A percentile compares a stretch with the other conserved stretches of the same genome.
These are phyloP conservation scores for Xylaria multiplex DNA, from an alignment of 2,329 filamentous ascomycete species.

Conservation along the genomic window DNA sequence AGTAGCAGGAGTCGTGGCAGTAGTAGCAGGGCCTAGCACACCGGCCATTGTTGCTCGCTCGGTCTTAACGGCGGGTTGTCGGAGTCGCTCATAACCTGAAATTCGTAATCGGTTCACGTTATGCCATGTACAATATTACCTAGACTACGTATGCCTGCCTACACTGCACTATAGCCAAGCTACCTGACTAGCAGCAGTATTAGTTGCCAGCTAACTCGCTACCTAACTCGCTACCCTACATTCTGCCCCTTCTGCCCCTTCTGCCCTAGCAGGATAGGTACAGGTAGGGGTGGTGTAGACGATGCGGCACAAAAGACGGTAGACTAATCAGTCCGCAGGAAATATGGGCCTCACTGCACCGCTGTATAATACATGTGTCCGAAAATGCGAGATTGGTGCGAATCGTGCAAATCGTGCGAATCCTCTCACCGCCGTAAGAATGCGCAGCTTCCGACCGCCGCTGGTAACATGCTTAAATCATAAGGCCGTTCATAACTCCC, in stretches of 20 bases:
- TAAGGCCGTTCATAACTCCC: constrained; percentile 43
- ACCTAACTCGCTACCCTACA: too few relatives aligned
- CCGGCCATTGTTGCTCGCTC: constrained; percentile 36
- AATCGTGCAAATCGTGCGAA: constrained; percentile 13
- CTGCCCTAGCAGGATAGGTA: too few relatives aligned
- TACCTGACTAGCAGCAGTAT: too few relatives aligned
- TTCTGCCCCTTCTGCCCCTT: too few relatives aligned
- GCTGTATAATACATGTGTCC: constrained; percentile 37
- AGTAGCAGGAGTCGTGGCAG: too few relatives aligned
- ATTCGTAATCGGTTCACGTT: constrained; percentile 45
- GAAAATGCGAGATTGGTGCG: constrained; percentile 34
- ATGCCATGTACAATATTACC: constrained; percentile 15
- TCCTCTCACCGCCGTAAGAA: constrained; percentile 32
- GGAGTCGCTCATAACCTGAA: constrained; percentile 34
- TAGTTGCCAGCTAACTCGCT: too few relatives aligned
- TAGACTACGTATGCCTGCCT: background rate
- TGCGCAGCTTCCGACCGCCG: constrained; percentile 14
- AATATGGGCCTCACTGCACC: constrained; percentile 30
- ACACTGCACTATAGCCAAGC: too few relatives aligned
- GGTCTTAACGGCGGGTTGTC: constrained; percentile 44
- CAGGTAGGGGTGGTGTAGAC: too few relatives aligned
- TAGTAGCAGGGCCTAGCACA: too few relatives aligned
- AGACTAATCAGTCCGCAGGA: constrained; percentile 31
- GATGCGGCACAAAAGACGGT: constrained; percentile 5
- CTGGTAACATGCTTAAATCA: constrained; percentile 43